These are phyloP conservation scores for Aspergillus ochraceus DNA, from an alignment of 2,329 filamentous ascomycete species.

Conservation along the genomic window DNA sequence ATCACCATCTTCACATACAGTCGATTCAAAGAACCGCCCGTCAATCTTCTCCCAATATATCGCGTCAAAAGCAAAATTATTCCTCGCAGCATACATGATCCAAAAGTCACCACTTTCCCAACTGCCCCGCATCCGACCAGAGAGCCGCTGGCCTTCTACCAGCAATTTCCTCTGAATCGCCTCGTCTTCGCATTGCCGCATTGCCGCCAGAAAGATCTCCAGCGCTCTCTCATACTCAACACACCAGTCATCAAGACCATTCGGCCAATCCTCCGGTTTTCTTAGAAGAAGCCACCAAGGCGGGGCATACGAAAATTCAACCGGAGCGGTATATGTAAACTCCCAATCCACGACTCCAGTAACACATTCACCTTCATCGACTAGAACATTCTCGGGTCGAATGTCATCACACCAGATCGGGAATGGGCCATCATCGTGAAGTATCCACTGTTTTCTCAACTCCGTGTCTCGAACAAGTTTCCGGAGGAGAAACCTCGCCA, in stretches of 20 bases:
- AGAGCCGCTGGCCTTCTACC: slow-evolving; percentile 15
- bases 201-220: slow-evolving; percentile 16
- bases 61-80: slow-evolving; percentile 13
- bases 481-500: slow-evolving; percentile 22
- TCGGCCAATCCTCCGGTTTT: slow-evolving; percentile 23
- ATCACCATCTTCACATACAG: background rate
- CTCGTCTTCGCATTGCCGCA: slow-evolving; percentile 13
- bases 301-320: slow-evolving; percentile 19
- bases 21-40: slow-evolving; percentile 5
- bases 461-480: slow-evolving; percentile 18
- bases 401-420: slow-evolving; percentile 25
- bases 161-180: slow-evolving; percentile 10
- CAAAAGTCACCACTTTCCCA: slow-evolving; percentile 11
- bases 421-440: slow-evolving; percentile 24
- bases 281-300: slow-evolving; percentile 27
- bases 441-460: slow-evolving; percentile 13
- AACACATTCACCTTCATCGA: slow-evolving; percentile 12
- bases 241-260: slow-evolving; percentile 19
- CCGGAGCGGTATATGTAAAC: slow-evolving; percentile 24
- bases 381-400: slow-evolving; percentile 17
- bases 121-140: slow-evolving; percentile 14
- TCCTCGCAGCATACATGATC: slow-evolving; percentile 9
- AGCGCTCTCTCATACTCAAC: slow-evolving; percentile 15
- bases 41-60: slow-evolving; percentile 14
- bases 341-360: slow-evolving; percentile 25